A percentile compares a stretch with the other conserved stretches of the same genome.
Conservation (phyloP, 805 yeast species). For the Candida namnaoensis region DNA sequence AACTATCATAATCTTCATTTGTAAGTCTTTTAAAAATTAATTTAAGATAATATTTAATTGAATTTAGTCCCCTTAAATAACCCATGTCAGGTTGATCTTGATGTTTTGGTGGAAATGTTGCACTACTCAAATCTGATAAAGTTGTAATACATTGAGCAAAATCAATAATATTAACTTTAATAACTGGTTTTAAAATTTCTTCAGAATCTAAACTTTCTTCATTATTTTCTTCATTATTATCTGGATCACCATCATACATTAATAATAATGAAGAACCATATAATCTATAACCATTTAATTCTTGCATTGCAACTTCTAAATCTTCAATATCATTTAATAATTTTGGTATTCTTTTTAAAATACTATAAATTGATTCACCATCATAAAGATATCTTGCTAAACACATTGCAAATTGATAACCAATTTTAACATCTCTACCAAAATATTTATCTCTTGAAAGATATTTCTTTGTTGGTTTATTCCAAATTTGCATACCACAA, state of each 20-base stretch:
- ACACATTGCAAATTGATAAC: constrained; percentile 69
- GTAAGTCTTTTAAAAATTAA: constrained; percentile 50
- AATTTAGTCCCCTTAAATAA: constrained; percentile 69
- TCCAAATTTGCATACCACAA: constrained; percentile 92
- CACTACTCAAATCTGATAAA: constrained; percentile 26
- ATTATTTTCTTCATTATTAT: neutral
- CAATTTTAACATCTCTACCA: constrained; percentile 70
- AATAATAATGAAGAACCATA: constrained; percentile 86
- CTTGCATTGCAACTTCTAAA: constrained; percentile 43
- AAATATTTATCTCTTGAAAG: constrained; percentile 83
- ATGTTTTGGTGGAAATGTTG: constrained; percentile 66
- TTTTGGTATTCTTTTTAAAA: constrained; percentile 58
- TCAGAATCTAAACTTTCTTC: too few species aligned
- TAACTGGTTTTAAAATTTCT: constrained; percentile 4
- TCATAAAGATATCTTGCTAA: constrained; percentile 74
- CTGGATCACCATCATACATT: constrained; percentile 70
- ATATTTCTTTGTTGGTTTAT: constrained; percentile 32
- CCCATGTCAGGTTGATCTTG: constrained; percentile 67
- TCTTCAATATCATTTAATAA: constrained; percentile 53
- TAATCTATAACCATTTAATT: constrained; percentile 68
- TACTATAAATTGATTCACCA: constrained; percentile 50
- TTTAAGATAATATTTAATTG: constrained; percentile 63
- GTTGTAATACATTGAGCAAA: constrained; percentile 89
- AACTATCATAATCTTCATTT: constrained; percentile 24
- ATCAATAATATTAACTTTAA: constrained; percentile 74